Evolutionary conservation across 306 rosid species (phyloP).

Genomic region (Prunus fruticosa): DNA sequence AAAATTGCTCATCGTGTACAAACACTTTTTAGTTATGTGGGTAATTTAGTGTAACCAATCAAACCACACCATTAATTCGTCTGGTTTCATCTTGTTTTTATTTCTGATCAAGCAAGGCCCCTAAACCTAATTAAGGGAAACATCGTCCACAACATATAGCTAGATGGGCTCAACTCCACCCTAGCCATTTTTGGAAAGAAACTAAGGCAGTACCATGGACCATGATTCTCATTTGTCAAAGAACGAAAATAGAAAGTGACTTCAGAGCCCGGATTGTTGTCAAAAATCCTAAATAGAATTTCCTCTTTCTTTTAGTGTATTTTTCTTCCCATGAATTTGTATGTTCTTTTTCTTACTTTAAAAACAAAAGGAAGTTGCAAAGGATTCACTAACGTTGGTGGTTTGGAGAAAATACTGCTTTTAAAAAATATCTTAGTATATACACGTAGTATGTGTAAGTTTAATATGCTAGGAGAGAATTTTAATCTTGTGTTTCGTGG

Average conservation of each 20-base stretch:
- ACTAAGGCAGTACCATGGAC: background rate
- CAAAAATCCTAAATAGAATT: background rate
- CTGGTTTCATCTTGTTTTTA: too few relatives aligned
- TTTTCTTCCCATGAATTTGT: background rate
- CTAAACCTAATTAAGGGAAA: too few relatives aligned
- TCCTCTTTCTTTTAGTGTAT: background rate
- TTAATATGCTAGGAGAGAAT: background rate
- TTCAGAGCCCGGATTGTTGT: background rate
- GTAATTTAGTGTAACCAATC: too few relatives aligned
- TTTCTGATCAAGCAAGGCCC: too few relatives aligned
- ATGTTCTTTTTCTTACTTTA: background rate
- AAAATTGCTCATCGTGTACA: too few relatives aligned
- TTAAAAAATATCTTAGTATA: accelerated
- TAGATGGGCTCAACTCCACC: background rate
- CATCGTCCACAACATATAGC: too few relatives aligned
- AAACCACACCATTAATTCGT: too few relatives aligned
- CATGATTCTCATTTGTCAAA: background rate
- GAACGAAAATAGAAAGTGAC: background rate
- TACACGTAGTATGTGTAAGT: too few relatives aligned
- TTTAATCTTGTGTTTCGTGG: background rate
- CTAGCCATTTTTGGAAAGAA: background rate
- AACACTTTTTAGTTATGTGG: too few relatives aligned
- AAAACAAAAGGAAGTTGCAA: background rate
- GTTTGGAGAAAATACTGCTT: too few relatives aligned
- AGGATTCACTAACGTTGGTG: background rate